These are phyloP conservation scores for Proteromonas lacertae DNA, from an alignment of 352 stramenopile genomes.

Conservation along the genomic window DNA sequence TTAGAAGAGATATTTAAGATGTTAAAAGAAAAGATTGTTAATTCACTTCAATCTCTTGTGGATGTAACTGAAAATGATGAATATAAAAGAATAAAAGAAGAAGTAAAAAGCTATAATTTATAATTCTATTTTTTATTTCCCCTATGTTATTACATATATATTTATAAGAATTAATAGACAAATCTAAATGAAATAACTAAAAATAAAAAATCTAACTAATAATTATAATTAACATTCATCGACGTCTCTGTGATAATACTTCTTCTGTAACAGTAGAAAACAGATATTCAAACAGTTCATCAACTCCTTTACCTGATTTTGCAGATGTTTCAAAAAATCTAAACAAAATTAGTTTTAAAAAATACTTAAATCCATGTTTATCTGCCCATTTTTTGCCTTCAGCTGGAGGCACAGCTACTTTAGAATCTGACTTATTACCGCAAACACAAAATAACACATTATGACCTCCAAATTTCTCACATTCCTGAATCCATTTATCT, in stretches of 20 bases:
- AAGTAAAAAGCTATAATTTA: too few relatives aligned
- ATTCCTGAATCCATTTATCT: conserved; percentile 41
- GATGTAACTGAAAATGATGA: too few relatives aligned
- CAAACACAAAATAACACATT: conserved; percentile 40
- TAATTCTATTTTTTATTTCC: too few relatives aligned
- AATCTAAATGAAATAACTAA: too few relatives aligned
- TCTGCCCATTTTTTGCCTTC: conserved; percentile 3
- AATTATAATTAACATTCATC: conserved; percentile 26
- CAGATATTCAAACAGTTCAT: conserved; percentile 33
- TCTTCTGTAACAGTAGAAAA: conserved; percentile 19
- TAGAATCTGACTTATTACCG: conserved; percentile 49
- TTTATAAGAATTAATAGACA: too few relatives aligned
- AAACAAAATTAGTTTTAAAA: conserved; percentile 29
- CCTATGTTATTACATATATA: too few relatives aligned
- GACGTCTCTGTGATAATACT: conserved; percentile 29
- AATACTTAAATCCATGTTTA: conserved; percentile 11
- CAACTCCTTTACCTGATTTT: conserved; percentile 35
- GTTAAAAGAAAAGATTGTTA: too few relatives aligned
- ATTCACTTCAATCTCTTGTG: too few relatives aligned
- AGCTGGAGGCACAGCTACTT: conserved; percentile 8
- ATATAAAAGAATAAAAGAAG: too few relatives aligned
- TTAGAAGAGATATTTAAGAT: too few relatives aligned
- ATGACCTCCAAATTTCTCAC: conserved; percentile 35
- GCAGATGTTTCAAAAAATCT: conserved; percentile 63
- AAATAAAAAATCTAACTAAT: too few relatives aligned